Conservation (phyloP, 441 rosid genomes). For the Biscutella auriculata region DNA sequence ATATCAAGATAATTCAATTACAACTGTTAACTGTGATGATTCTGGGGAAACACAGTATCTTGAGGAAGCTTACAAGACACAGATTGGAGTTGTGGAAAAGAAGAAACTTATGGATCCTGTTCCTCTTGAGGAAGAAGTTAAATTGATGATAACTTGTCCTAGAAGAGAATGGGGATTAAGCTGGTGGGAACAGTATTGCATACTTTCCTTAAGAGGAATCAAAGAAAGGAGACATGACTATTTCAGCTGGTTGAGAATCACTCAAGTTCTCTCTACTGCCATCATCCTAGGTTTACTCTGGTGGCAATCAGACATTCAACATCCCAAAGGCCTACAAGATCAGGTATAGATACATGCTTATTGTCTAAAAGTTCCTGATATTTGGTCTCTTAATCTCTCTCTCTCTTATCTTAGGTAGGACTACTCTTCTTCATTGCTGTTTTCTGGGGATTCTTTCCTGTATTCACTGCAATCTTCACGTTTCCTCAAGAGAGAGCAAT, state of each 20-base stretch:
- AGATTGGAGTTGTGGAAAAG: slow-evolving; percentile 57
- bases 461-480: slow-evolving; percentile 91
- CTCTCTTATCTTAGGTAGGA: slow-evolving; percentile 54
- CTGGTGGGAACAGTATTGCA: slow-evolving; percentile 82
- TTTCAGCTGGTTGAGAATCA: slow-evolving; percentile 86
- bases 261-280: slow-evolving; percentile 90
- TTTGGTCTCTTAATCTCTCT: too few relatives aligned
- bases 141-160: slow-evolving; percentile 38
- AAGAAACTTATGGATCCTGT: slow-evolving; percentile 57
- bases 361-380: background rate
- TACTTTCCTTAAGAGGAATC: slow-evolving; percentile 74
- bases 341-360: slow-evolving; percentile 36
- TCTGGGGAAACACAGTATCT: slow-evolving; percentile 55
- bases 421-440: slow-evolving; percentile 88
- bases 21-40: slow-evolving; percentile 4
- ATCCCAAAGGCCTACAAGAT: slow-evolving; percentile 59
- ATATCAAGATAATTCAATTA: background rate
- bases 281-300: slow-evolving; percentile 77
- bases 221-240: slow-evolving; percentile 84
- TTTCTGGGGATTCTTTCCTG: slow-evolving; percentile 98
- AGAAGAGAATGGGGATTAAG: slow-evolving; percentile 84
- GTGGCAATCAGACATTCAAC: slow-evolving; percentile 75
- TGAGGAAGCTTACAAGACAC: slow-evolving; percentile 69
- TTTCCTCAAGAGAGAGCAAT: slow-evolving; percentile 97
- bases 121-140: slow-evolving; percentile 66